Evolutionary conservation across 768 basidiomycete genomes (phyloP).

Genomic region (Boletus patriciae): DNA sequence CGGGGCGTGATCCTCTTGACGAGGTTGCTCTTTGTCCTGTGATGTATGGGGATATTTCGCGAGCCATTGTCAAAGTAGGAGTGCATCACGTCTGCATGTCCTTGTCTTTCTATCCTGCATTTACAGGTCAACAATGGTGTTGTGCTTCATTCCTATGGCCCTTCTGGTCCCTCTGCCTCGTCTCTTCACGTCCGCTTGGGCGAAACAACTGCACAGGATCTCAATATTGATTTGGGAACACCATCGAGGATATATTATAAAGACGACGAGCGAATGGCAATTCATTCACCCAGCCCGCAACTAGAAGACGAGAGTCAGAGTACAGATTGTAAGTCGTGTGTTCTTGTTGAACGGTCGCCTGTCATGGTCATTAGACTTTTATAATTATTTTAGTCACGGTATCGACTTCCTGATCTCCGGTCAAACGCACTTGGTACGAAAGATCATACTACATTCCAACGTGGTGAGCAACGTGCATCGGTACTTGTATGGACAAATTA

Average conservation of each 20-base stretch:
- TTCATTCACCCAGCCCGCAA: conserved; percentile 56
- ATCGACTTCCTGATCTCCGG: conserved; percentile 83
- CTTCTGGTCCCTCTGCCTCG: conserved; percentile 35
- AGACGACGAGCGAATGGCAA: conserved; percentile 86
- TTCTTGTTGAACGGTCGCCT: neutral
- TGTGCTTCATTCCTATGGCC: conserved; percentile 65
- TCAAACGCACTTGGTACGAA: conserved; percentile 68
- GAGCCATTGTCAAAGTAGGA: conserved; percentile 65
- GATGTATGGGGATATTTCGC: conserved; percentile 72
- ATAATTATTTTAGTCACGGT: conserved; percentile 92
- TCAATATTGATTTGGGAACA: conserved; percentile 74
- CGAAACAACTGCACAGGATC: conserved; percentile 79
- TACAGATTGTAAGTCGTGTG: conserved; percentile 46
- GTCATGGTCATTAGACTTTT: conserved; percentile 62
- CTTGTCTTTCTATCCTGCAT: neutral
- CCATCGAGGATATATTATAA: conserved; percentile 80
- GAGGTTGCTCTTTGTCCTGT: conserved; percentile 63
- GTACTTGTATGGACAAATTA: neutral
- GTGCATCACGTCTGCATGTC: neutral
- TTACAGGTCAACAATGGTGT: conserved; percentile 70
- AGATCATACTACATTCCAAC: conserved; percentile 87
- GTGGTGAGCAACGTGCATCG: conserved; percentile 52
- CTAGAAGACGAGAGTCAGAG: conserved; percentile 49
- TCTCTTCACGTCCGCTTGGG: conserved; percentile 65
- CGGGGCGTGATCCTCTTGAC: conserved; percentile 64